Percentiles rank a stretch among this genome's conserved stretches.
phyloP scores from a whole-genome alignment of 495 filamentous ascomycete genomes.

The Glutinoglossum americanum region DNA sequence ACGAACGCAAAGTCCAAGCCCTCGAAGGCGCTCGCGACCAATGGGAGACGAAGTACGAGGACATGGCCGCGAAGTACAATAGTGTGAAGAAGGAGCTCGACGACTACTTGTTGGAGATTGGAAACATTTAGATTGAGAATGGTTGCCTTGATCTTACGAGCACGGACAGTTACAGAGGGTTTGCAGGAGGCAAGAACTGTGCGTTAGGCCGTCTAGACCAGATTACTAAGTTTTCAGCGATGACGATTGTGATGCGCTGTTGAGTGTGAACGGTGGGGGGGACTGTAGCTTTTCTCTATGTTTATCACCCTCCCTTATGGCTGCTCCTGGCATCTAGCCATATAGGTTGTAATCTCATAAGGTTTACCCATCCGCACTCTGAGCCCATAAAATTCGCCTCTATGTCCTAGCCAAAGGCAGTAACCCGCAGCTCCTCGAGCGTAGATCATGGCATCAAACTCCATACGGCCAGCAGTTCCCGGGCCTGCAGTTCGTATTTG shows the following conservation, averaged over 20 bases:
- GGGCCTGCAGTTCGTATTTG: no score
- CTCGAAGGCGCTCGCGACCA: constrained; percentile 71
- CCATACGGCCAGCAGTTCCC: no score
- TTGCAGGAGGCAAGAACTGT: neutral
- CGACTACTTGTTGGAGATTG: constrained; percentile 69
- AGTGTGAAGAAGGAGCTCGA: constrained; percentile 78
- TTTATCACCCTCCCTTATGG: neutral
- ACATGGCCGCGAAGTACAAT: constrained; percentile 73
- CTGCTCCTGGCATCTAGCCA: neutral
- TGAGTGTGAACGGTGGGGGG: neutral
- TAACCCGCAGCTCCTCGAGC: neutral
- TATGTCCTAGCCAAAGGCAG: neutral
- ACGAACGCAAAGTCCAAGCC: constrained; percentile 96
- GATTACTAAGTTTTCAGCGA: no score
- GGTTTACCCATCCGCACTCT: neutral
- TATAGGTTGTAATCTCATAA: neutral
- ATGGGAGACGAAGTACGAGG: constrained; percentile 95
- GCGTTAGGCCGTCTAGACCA: neutral
- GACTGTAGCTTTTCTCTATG: neutral
- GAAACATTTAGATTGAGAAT: constrained; percentile 23
- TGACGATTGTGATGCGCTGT: no score
- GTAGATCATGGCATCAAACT: no score
- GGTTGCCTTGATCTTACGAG: neutral
- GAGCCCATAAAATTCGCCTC: neutral
- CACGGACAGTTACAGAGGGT: neutral